A percentile compares a stretch with the other conserved stretches of the same genome.
Evolutionary conservation across 2,329 filamentous ascomycete genomes (phyloP).

Genomic region (Cladosporium sp.): DNA sequence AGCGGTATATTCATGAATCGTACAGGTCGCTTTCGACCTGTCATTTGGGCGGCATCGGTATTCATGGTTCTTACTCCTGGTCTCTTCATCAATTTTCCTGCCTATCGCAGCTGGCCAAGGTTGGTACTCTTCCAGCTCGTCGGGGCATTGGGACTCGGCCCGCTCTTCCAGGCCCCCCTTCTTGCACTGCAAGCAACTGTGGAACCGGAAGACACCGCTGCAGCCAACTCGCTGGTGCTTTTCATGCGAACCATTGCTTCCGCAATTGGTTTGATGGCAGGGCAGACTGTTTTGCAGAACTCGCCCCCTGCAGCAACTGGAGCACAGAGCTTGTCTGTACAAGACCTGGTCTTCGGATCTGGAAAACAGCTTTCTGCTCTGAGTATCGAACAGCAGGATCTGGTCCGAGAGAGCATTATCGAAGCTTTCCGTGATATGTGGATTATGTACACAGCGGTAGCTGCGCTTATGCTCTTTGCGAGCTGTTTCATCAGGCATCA

Average conservation of each 20-base stretch:
- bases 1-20: constrained; percentile 40
- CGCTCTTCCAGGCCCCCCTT: constrained; percentile 64
- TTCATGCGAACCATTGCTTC: constrained; percentile 67
- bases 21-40: constrained; percentile 46
- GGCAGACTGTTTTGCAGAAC: constrained; percentile 76
- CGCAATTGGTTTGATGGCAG: constrained; percentile 65
- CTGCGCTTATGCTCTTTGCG: not conserved
- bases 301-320: too few relatives aligned
- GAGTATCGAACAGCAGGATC: constrained; percentile 29
- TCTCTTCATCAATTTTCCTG: constrained; percentile 33
- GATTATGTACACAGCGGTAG: not conserved
- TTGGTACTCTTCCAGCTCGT: constrained; percentile 54
- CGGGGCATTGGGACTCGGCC: constrained; percentile 59
- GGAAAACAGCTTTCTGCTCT: constrained; percentile 50
- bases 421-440: not conserved
- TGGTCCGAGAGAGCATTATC: not conserved
- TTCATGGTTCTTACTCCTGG: constrained; percentile 36
- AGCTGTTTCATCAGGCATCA: constrained; percentile 24
- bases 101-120: constrained; percentile 31
- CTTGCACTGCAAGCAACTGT: constrained; percentile 63
- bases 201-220: constrained; percentile 58
- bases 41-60: constrained; percentile 41
- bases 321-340: too few relatives aligned
- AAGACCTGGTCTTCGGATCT: too few relatives aligned
- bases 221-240: constrained; percentile 61